Percentiles rank a stretch among this genome's conserved stretches.
These are phyloP conservation scores for Collybiopsis confluens DNA, from an alignment of 768 basidiomycete species.

Conservation along the genomic window DNA sequence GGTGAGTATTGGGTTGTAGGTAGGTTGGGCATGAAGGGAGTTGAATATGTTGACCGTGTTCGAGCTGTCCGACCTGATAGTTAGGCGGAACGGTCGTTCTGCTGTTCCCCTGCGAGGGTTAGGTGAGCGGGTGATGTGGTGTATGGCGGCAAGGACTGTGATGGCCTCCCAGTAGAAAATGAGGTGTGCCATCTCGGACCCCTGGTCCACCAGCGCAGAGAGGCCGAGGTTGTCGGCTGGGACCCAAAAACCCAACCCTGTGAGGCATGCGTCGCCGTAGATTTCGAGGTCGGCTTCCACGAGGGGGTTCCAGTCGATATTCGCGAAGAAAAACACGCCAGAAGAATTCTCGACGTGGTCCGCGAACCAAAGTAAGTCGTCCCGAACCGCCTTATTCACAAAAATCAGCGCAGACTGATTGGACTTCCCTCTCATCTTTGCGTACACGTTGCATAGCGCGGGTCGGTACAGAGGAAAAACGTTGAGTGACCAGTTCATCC, in stretches of 20 bases:
- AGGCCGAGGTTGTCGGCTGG: not conserved
- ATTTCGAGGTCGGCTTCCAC: conserved; percentile 3
- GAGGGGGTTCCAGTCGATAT: conserved; percentile 14
- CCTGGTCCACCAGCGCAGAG: conserved; percentile 1
- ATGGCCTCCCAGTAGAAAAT: conserved; percentile 10
- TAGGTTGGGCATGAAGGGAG: conserved; percentile 12
- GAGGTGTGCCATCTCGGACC: not conserved
- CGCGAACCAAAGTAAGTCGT: conserved; percentile 18
- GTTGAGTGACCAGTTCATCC: conserved; percentile 23
- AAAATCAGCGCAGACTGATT: conserved; percentile 6
- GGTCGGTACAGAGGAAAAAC: conserved; percentile 21
- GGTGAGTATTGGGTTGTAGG: conserved; percentile 22
- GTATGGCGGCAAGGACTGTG: conserved; percentile 9
- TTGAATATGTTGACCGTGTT: conserved; percentile 15
- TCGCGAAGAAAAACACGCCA: conserved; percentile 14
- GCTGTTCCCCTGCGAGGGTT: not conserved
- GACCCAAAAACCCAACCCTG: conserved; percentile 10
- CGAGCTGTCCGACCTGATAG: conserved; percentile 14
- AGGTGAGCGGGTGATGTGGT: not conserved
- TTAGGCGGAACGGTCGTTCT: not conserved
- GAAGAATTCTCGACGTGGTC: conserved; percentile 11
- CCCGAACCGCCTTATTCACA: conserved; percentile 12
- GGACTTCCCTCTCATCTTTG: conserved; percentile 19
- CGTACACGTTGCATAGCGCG: conserved; percentile 17
- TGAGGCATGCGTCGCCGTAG: conserved; percentile 1